Evolutionary conservation across 345 rosid species (phyloP).

Genomic region (Corymbia maculata): DNA sequence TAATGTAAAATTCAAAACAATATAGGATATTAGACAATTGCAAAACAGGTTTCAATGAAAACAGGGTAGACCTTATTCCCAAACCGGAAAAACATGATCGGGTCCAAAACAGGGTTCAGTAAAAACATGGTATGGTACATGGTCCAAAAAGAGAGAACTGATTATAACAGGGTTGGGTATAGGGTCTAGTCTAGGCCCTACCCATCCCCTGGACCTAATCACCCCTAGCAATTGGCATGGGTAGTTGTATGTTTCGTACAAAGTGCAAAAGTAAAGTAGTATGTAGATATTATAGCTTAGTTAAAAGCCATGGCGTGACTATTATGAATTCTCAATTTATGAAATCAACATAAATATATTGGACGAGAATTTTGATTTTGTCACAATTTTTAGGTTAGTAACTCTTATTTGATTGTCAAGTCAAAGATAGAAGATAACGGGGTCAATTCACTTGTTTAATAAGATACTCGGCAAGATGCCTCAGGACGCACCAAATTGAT

Average conservation of each 20-base stretch:
- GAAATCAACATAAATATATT: fast-evolving
- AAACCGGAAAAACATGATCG: no score
- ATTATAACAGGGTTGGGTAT: no score
- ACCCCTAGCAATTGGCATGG: background rate
- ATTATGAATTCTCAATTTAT: background rate
- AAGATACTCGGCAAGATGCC: background rate
- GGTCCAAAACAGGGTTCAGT: no score
- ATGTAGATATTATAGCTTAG: background rate
- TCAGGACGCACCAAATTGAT: background rate
- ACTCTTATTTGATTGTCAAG: background rate
- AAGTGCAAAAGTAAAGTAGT: background rate
- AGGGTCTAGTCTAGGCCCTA: no score
- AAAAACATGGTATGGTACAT: no score
- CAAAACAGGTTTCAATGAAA: no score
- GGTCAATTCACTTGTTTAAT: background rate
- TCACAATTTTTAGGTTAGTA: background rate
- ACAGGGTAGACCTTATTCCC: no score
- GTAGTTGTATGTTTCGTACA: background rate
- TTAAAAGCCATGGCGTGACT: background rate
- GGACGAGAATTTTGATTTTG: background rate
- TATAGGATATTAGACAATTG: no score
- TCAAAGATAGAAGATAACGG: background rate
- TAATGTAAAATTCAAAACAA: no score
- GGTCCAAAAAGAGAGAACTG: no score
- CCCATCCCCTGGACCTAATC: no score